phyloP scores from a whole-genome alignment of 2,329 filamentous ascomycete species.

The Ampelomyces quisqualis region DNA sequence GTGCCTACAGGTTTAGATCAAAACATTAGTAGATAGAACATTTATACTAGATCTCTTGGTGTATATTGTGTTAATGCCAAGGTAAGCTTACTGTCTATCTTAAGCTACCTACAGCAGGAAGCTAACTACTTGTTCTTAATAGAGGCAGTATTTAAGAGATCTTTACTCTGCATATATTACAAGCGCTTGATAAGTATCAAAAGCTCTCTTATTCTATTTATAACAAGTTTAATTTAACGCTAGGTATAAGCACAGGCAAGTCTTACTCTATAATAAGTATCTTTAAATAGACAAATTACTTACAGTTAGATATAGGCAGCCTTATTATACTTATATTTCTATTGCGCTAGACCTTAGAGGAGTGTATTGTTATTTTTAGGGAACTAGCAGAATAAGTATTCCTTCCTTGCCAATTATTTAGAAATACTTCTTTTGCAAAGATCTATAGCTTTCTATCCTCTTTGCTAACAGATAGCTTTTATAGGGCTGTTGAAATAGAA shows the following conservation, averaged over 20 bases:
- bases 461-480: constrained; percentile 10
- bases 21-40: constrained; percentile 12
- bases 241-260: constrained; percentile 16
- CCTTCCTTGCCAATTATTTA: neutral
- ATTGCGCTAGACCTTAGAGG: constrained; percentile 5
- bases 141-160: constrained; percentile 12
- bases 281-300: neutral
- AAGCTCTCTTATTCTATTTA: constrained; percentile 19
- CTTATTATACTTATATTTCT: constrained; percentile 21
- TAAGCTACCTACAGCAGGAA: constrained; percentile 15
- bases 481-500: constrained; percentile 41
- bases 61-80: constrained; percentile 10
- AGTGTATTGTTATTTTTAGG: constrained; percentile 13
- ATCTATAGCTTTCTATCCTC: constrained; percentile 37
- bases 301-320: constrained; percentile 5
- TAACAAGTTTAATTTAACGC: constrained; percentile 15
- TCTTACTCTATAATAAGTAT: neutral
- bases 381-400: constrained; percentile 12
- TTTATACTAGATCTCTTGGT: constrained; percentile 11
- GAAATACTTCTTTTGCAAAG: constrained; percentile 3
- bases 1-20: constrained; percentile 6
- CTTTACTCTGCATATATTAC: constrained; percentile 14
- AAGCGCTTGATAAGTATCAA: constrained; percentile 8
- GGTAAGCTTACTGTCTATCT: constrained; percentile 7
- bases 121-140: constrained; percentile 15